phyloP scores from a whole-genome alignment of 1,139 yeast genomes.

The Barnettozyma hawaiiensis region DNA sequence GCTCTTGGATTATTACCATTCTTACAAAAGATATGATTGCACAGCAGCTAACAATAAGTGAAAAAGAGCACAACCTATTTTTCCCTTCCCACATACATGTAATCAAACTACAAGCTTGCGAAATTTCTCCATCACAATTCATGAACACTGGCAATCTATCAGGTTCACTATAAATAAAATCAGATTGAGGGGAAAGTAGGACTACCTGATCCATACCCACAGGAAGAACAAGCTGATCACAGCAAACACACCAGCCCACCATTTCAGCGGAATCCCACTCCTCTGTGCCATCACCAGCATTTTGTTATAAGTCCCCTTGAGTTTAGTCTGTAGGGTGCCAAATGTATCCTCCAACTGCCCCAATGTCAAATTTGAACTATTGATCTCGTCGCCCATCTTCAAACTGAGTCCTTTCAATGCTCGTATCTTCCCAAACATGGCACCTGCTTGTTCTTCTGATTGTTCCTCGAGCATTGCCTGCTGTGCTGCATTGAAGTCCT shows the following conservation, averaged over 20 bases:
- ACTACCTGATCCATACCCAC: slow-evolving; percentile 3
- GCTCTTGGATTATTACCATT: too few relatives aligned
- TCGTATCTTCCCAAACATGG: slow-evolving; percentile 64
- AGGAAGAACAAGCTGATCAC: slow-evolving; percentile 28
- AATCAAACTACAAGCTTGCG: too few relatives aligned
- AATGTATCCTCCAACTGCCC: slow-evolving; percentile 47
- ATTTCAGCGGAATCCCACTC: slow-evolving; percentile 75
- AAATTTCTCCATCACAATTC: too few relatives aligned
- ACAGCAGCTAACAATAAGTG: too few relatives aligned
- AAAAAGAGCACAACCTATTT: too few relatives aligned
- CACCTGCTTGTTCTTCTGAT: slow-evolving; percentile 68
- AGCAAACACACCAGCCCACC: slow-evolving; percentile 65
- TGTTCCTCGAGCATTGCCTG: slow-evolving; percentile 78
- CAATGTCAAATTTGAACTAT: slow-evolving; percentile 61
- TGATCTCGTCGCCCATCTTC: slow-evolving; percentile 80
- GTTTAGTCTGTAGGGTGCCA: slow-evolving; percentile 24
- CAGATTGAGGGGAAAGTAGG: too few relatives aligned
- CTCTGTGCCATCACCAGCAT: slow-evolving; percentile 80
- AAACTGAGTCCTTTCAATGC: slow-evolving; percentile 67
- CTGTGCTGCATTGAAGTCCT: slow-evolving; percentile 51
- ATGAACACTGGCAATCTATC: too few relatives aligned
- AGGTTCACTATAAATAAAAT: too few relatives aligned
- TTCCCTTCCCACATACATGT: too few relatives aligned
- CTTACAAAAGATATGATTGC: too few relatives aligned
- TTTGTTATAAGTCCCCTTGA: slow-evolving; percentile 51